phyloP scores from a whole-genome alignment of 2,329 filamentous ascomycete genomes.

The Trichophyton verrucosum region DNA sequence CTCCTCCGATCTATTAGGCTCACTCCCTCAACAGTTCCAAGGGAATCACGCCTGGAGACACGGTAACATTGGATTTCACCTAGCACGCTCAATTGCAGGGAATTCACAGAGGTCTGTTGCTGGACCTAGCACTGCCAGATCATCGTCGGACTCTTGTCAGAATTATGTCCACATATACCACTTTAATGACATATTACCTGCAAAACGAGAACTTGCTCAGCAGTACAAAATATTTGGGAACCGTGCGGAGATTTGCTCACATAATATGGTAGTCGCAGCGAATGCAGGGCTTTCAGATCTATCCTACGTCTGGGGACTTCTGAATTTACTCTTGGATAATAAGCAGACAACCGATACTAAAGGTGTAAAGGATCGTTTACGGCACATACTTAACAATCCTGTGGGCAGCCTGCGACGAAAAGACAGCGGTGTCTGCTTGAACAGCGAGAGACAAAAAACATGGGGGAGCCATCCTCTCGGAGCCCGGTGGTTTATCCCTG shows the following conservation, averaged over 20 bases:
- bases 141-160: slow-evolving; percentile 37
- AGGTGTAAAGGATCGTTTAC: slow-evolving; percentile 13
- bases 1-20: slow-evolving; percentile 33
- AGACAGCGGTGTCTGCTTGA: slow-evolving; percentile 24
- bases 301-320: slow-evolving; percentile 71
- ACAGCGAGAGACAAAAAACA: slow-evolving; percentile 34
- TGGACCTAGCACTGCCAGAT: slow-evolving; percentile 41
- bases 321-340: slow-evolving; percentile 63
- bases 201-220: slow-evolving; percentile 61
- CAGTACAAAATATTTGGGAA: slow-evolving; percentile 77
- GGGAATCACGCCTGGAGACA: slow-evolving; percentile 42
- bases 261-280: slow-evolving; percentile 69
- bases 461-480: slow-evolving; percentile 49
- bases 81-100: slow-evolving; percentile 35
- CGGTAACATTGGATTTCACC: slow-evolving; percentile 44
- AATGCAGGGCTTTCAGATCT: slow-evolving; percentile 59
- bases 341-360: slow-evolving; percentile 54
- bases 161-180: slow-evolving; percentile 65
- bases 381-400: neutral
- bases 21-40: slow-evolving; percentile 37
- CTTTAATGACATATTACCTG: slow-evolving; percentile 58
- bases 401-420: slow-evolving; percentile 11
- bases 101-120: slow-evolving; percentile 42
- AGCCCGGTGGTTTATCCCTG: slow-evolving; percentile 43
- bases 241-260: slow-evolving; percentile 64